Base-by-base conservation (phyloP, 352 stramenopile genomes). In the Phytopythium kandeliae region DNA sequence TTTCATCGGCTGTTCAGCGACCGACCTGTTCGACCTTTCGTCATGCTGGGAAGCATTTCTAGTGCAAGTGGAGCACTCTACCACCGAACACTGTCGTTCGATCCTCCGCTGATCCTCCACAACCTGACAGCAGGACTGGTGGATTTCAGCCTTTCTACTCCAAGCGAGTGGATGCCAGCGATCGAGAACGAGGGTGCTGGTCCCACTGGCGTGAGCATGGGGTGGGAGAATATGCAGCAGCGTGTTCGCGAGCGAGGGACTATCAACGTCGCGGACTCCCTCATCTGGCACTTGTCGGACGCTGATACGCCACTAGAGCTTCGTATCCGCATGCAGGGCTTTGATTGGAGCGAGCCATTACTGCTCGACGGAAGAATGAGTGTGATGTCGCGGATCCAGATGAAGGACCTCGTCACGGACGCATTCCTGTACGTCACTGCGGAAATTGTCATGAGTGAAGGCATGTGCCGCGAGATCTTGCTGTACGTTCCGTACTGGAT, bases 401-500 rank as follows among this genome's bases (percentile, higher is more conserved):
- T 93, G 71, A 84, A 86, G 48, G 82, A 93, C 45, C 48, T 90
- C 6, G 74, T 86, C n/a, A 89, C 69, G 25, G 78, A 83, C 38
- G 78, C 82, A 16, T 57, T 78, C 28, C 58, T 93, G 49, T 89
- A 83, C 57, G 65, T 93, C 35, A 86, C 75, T 16, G 78, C 65
- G 15, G 82, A 93, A 42, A 74, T 71, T 40, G 62, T 78, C 34
- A 65, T 67, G 37, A 70, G 67, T 7, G 78, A 68, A 58, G 76
- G 78, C 7, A 61, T 67, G 9, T 89, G 76, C 25, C 72, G 69
- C 11, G 82, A 93, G 47, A 58, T 95, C 36, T 80, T 86, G 16
- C 55, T 95, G n/a, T 93, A 84, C 50, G 80, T 92, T 12, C 85
- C 85, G 15, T 95, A 93, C 60, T 95, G 85, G 85, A 89, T 95